Evolutionary conservation across 306 rosid species (phyloP).

Genomic region (Phaseolus lunatus): DNA sequence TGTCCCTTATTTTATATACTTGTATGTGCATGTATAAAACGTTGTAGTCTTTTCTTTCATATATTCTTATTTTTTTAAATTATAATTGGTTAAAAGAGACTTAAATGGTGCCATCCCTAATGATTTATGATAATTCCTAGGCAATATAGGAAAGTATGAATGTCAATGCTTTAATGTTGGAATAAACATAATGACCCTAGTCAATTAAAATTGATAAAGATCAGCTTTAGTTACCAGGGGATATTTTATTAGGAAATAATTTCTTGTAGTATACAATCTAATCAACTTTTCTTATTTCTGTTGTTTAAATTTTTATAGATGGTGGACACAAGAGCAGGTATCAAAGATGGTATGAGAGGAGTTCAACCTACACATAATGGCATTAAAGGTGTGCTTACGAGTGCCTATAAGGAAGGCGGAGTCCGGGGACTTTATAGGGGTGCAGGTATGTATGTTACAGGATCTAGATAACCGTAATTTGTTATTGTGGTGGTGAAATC

Average conservation of each 20-base stretch:
- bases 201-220: constrained; percentile 12
- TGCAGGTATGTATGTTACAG: constrained; percentile 64
- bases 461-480: constrained; percentile 25
- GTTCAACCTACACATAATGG: constrained; percentile 62
- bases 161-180: background rate
- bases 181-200: constrained; percentile 8
- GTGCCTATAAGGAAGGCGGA: constrained; percentile 81
- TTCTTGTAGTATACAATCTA: background rate
- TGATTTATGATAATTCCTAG: constrained; percentile 19
- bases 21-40: background rate
- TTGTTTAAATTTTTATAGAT: constrained; percentile 55
- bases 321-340: constrained; percentile 56
- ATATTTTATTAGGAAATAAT: constrained; percentile 11
- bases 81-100: background rate
- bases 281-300: constrained; percentile 18
- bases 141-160: background rate
- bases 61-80: background rate
- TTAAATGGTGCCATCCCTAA: background rate
- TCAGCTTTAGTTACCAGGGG: constrained; percentile 14
- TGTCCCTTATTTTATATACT: background rate
- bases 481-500: constrained; percentile 2
- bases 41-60: background rate
- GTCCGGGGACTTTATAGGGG: constrained; percentile 88
- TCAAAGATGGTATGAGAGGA: constrained; percentile 55
- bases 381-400: constrained; percentile 74